phyloP scores from a whole-genome alignment of 208 protist genomes.

The Porcisia deanei region DNA sequence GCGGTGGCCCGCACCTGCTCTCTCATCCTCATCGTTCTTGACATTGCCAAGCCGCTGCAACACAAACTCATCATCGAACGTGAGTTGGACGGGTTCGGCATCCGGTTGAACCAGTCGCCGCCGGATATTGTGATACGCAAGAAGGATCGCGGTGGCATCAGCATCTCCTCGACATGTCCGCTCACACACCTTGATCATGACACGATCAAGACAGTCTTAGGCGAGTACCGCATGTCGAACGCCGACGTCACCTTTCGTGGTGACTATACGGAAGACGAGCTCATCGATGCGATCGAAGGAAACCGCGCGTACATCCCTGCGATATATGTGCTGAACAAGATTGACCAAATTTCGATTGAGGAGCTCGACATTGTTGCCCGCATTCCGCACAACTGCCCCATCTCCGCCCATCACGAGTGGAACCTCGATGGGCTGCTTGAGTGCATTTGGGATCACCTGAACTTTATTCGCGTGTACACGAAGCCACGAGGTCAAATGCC shows the following conservation, averaged over 20 bases:
- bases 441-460: conserved; percentile 98
- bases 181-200: conserved; percentile 92
- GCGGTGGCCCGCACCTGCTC: conserved; percentile 96
- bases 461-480: conserved; percentile 98
- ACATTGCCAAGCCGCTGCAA: conserved; percentile 97
- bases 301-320: conserved; percentile 96
- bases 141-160: conserved; percentile 94
- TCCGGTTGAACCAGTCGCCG: conserved; percentile 97
- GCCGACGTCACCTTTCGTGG: conserved; percentile 94
- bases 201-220: conserved; percentile 92
- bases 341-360: conserved; percentile 98
- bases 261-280: conserved; percentile 96
- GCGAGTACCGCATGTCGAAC: conserved; percentile 96
- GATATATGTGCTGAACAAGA: conserved; percentile 99
- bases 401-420: conserved; percentile 96
- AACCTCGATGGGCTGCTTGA: conserved; percentile 98
- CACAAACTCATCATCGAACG: conserved; percentile 96
- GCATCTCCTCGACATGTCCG: conserved; percentile 84
- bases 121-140: conserved; percentile 97
- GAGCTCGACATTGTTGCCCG: conserved; percentile 96
- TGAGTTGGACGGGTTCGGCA: conserved; percentile 99
- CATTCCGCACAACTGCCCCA: conserved; percentile 97
- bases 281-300: conserved; percentile 98
- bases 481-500: conserved; percentile 97
- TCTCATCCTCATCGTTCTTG: conserved; percentile 98